Evolutionary conservation across 1,139 yeast species (phyloP), one percentile per base, ranked within the genome.

Genomic region (Magnusiomyces fungicola): DNA sequence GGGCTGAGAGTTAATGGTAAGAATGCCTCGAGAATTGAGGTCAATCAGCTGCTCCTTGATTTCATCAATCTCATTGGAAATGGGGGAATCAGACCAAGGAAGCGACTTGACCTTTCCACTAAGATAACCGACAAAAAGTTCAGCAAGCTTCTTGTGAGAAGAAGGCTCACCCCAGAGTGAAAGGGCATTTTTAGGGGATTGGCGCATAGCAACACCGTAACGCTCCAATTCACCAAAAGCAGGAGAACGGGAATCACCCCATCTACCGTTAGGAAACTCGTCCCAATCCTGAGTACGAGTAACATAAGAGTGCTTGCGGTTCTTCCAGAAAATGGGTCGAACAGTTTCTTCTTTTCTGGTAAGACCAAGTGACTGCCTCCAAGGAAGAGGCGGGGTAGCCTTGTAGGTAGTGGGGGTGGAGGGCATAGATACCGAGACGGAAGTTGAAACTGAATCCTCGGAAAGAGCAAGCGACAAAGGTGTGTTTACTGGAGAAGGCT

Each of bases 271-370:
- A 47, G 96, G 96, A 64, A 87, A 88, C 66, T 88, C 96, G 69
- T 88, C 95, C 95, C 96, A 88, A 51, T 86, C 85, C 34, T 95
- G 81, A 19, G 97, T 92, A 67, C 98, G 78, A 41, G 89, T 78
- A 55, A 89, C 81, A 65, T 90, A 92, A 21, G 95, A 83, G 67
- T 85, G 86, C 64, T 90, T 90, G 71, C 97, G 80, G 67, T 89
- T 85, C 66, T 87, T 87, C 98, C 97, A 92, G 67, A 90, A 90
- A 57, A 92, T 90, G 18, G 98, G 98, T 61, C 97, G 80, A 48
- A 90, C 89, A 22, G 84, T 72, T 66, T 90, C 97, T 56, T 83
- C 81, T 51, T 79, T 78, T 68, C 97, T 77, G 56, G 79, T 80
- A 48, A 95, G 90, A 55, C 86, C 85, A 57, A 89, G 74, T 1